phyloP scores from a whole-genome alignment of 129 eudicot genomes.

The Lactuca sativa region DNA sequence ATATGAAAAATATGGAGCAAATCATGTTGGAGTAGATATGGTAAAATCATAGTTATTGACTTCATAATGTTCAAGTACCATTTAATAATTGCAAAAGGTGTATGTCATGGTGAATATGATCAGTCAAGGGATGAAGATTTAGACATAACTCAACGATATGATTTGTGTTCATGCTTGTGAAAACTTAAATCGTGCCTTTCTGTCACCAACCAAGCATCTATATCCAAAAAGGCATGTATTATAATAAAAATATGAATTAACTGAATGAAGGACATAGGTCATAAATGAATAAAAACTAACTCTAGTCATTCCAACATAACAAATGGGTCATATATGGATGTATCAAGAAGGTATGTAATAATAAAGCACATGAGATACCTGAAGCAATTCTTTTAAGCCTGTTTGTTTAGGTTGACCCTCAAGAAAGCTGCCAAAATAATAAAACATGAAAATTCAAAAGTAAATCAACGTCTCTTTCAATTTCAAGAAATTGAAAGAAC shows the following conservation, averaged over 20 bases:
- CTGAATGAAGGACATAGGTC: not conserved
- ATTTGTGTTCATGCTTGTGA: conserved; percentile 73
- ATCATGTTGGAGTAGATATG: too few relatives aligned
- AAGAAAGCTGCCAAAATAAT: conserved; percentile 58
- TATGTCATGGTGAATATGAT: too few relatives aligned
- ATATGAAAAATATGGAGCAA: too few relatives aligned
- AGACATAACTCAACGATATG: conserved; percentile 79
- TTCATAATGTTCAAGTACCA: too few relatives aligned
- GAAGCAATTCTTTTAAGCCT: conserved; percentile 89
- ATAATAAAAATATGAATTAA: conserved; percentile 1
- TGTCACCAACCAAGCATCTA: conserved; percentile 86
- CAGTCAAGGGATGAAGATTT: too few relatives aligned
- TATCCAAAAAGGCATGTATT: conserved; percentile 86
- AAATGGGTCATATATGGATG: not conserved
- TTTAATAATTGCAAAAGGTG: too few relatives aligned
- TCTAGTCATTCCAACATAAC: not conserved
- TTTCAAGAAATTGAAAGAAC: too few relatives aligned
- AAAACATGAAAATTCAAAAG: conserved; percentile 17
- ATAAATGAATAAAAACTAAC: not conserved
- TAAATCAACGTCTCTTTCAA: not conserved
- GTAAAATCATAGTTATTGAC: too few relatives aligned
- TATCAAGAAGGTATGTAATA: not conserved
- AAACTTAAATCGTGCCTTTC: conserved; percentile 75
- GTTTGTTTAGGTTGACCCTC: conserved; percentile 92
- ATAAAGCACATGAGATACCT: conserved; percentile 42